These are phyloP conservation scores for Boeremia lycopersici DNA, from an alignment of 2,329 filamentous ascomycete species.

Conservation along the genomic window DNA sequence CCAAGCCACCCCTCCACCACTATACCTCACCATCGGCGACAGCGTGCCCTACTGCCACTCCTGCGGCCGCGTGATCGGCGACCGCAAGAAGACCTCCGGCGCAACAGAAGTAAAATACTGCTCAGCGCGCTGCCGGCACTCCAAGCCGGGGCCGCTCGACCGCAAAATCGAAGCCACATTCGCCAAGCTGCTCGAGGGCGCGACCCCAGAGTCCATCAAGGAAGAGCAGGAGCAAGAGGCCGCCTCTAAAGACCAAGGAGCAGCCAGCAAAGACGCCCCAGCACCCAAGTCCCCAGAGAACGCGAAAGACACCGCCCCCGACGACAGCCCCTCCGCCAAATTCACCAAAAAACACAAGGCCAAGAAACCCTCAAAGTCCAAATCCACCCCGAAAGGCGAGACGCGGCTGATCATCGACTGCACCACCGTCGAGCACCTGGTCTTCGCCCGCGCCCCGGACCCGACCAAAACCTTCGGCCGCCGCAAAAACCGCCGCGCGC, in stretches of 20 bases:
- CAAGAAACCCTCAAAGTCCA: conserved; percentile 31
- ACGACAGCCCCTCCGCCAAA: conserved; percentile 1
- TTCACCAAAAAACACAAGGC: conserved; percentile 19
- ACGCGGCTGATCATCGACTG: conserved; percentile 57
- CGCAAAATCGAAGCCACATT: conserved; percentile 60
- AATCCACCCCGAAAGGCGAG: conserved; percentile 55
- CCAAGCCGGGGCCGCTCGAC: conserved; percentile 59
- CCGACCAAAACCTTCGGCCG: conserved; percentile 54
- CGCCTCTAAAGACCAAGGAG: background rate
- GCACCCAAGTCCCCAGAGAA: background rate
- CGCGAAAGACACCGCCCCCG: background rate
- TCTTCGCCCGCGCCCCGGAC: conserved; percentile 57
- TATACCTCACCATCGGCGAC: conserved; percentile 59
- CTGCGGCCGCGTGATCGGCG: conserved; percentile 62
- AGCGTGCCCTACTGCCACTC: conserved; percentile 61
- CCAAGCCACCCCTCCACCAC: conserved; percentile 56
- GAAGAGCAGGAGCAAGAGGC: conserved; percentile 7
- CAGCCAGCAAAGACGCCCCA: background rate
- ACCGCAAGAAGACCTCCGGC: conserved; percentile 41
- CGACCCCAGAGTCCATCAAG: conserved; percentile 37
- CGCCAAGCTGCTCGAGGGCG: conserved; percentile 48
- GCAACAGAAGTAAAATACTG: conserved; percentile 60
- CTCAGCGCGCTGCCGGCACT: conserved; percentile 60
- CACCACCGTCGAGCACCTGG: conserved; percentile 55
- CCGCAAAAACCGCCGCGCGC: conserved; percentile 53